phyloP scores from a whole-genome alignment of 1,139 yeast species.

The Geotrichum bryndzae region DNA sequence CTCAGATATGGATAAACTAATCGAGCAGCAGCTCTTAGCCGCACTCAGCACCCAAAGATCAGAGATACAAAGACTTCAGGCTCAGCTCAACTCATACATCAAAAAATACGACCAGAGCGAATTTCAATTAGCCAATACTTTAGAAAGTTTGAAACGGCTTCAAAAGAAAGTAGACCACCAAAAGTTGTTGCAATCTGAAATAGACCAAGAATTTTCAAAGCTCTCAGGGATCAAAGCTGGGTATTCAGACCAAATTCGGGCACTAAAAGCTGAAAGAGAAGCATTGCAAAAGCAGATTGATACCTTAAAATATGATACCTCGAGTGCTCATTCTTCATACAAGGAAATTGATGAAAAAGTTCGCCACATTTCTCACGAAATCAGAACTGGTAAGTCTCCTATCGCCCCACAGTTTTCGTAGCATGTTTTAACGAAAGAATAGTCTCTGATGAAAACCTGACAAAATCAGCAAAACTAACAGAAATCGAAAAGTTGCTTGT shows the following conservation, averaged over 20 bases:
- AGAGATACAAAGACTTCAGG: conserved; percentile 12
- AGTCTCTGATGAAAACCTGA: conserved; percentile 4
- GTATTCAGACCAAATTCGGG: conserved; percentile 1
- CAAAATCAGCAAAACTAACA: conserved; percentile 2
- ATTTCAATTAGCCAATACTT: conserved; percentile 3
- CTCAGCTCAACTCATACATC: conserved; percentile 8
- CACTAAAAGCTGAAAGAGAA: conserved; percentile 1
- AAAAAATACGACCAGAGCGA: conserved; percentile 8
- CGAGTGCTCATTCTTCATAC: not conserved
- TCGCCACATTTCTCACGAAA: not conserved
- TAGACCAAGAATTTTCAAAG: conserved; percentile 7
- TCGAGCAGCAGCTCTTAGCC: conserved; percentile 12
- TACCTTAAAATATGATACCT: not conserved
- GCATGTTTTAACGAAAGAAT: not conserved
- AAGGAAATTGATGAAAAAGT: not conserved
- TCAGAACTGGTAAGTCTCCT: conserved; percentile 2
- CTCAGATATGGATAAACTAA: conserved; percentile 10
- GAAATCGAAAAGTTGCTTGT: not conserved
- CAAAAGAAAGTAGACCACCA: not conserved
- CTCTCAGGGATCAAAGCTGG: conserved; percentile 3
- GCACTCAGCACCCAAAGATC: conserved; percentile 12
- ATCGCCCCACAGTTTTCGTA: not conserved
- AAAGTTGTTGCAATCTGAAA: conserved; percentile 3
- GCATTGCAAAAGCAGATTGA: not conserved
- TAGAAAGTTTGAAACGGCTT: not conserved